Percentiles rank a stretch among this genome's conserved stretches.
phyloP scores from a whole-genome alignment of 768 basidiomycete genomes.

The Boletus rubroflammeus region DNA sequence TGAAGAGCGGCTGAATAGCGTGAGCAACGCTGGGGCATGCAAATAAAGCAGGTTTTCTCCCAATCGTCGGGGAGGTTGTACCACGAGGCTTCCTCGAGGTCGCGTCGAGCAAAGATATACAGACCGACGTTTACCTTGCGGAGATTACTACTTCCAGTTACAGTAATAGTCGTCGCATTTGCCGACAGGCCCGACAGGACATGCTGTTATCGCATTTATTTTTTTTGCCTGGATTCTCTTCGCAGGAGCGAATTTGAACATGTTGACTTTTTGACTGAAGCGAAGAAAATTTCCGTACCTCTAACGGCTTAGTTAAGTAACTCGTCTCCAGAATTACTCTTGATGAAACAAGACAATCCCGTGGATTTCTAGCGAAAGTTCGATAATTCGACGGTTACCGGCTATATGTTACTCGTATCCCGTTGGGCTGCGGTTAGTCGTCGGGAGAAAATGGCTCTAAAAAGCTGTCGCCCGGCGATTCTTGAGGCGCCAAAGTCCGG shows the following conservation, averaged over 20 bases:
- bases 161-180: constrained; percentile 10
- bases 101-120: constrained; percentile 4
- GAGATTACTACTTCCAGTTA: constrained; percentile 4
- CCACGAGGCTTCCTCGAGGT: constrained; percentile 28
- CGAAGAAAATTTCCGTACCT: constrained; percentile 1
- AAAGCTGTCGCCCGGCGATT: constrained; percentile 7
- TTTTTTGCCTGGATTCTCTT: constrained; percentile 9
- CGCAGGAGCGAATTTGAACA: not conserved
- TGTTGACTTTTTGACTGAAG: constrained; percentile 2
- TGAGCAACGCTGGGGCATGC: not conserved
- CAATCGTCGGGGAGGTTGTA: constrained; percentile 8
- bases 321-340: not conserved
- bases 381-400: not conserved
- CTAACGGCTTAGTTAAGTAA: not conserved
- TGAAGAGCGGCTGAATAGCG: not conserved
- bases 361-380: constrained; percentile 4
- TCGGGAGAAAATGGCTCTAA: constrained; percentile 10
- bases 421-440: constrained; percentile 5
- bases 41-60: constrained; percentile 15
- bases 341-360: constrained; percentile 7
- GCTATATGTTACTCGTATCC: constrained; percentile 8
- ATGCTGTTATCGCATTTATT: constrained; percentile 18
- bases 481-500: constrained; percentile 16
- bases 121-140: constrained; percentile 8
- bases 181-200: constrained; percentile 18